Evolutionary conservation across 805 yeast species (phyloP), one percentile per base, ranked within the genome.

Genomic region (Metschnikowia lachancei): DNA sequence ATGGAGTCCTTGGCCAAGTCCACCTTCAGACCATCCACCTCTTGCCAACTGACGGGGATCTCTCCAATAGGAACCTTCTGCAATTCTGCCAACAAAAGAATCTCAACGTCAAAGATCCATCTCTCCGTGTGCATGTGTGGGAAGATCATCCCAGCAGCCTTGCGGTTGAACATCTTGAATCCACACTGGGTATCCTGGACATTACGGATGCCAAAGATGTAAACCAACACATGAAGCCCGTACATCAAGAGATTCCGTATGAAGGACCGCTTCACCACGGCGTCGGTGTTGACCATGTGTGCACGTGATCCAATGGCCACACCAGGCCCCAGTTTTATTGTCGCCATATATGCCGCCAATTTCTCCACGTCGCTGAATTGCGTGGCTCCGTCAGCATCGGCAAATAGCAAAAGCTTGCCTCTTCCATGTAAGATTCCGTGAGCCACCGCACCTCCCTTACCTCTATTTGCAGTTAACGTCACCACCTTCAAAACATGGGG

Each of bases 321-420:
- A 0, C 82, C 86, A 0, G 89, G 77, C 37, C 53, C 51, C 13
- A 17, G 24, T 2, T 58, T 47, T 30, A 64, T 46, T 11, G 46
- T 47, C 26, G 68, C 55, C 24, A 85, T 70, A 11, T 70, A 65
- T 3, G 59, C 60, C 10, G 80, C 52, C 47, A 91, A 70, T 46
- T 75, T 78, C 1, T 60, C 60, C 20, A 86, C 71, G 63, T 91
- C 97, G 20, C 78, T 59, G 62, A 94, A 94, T 55, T 77, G 75
- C 20, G 95, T 84, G 4, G 99, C 98, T 29, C 98, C 98, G 67
- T 94, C 99, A 1, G 98, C 99, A 67, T 94, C 99, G 1, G 96
- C 98, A 70, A 94, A 94, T 9, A 94, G 75, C 10, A 81, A 80
- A 57, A 78, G 83, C 46, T 74, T 63, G 11, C 98, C 99, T 36